Base-by-base conservation (phyloP, 495 filamentous ascomycete species). In the Penicillium paxilli region DNA sequence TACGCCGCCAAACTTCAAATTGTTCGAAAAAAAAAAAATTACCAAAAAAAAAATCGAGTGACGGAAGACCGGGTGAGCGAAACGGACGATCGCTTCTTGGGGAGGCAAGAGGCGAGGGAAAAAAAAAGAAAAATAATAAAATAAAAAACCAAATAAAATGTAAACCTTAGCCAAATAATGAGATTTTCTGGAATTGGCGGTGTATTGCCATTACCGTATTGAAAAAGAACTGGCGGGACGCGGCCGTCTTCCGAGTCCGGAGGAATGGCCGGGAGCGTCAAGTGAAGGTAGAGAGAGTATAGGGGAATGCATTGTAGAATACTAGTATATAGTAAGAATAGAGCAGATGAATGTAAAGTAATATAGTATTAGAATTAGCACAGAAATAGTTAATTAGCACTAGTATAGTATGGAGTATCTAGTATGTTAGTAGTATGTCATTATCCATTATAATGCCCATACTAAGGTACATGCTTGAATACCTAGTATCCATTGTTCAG, bases 41-140 rank as follows among this genome's bases (percentile, higher is more conserved):
- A 17, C 28, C 30, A 64, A 65, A 55, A 58, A 49, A 59, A 67
- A 67, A 50, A 45, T 54, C 53, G 54, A 59, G 48, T 51, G 45
- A 50, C 47, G 40, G 51, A 54, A 48, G 57, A 55, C 51, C 51
- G 57, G 47, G 41, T 14, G 48, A 52, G 20, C 47, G 47, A 63
- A 66, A 54, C 63, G 56, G 59, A 68, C 68, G 66, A 73, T 71
- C 66, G 51, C 67, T 63, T 63, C 64, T 70, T 48, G 52, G 64
- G 61, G 63, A 63, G 70, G 68, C 65, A 67, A 71, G 65, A 63
- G 55, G 57, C 44, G 33, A 37, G 33, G 3, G 14, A 38, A 49
- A 44, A 19, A 37, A 54, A 45, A 44, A 37, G 45, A 44, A 49
- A 59, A 56, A 44, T 24, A 28, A 46, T 57, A 51, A 52, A 44